phyloP scores from a whole-genome alignment of 2,329 filamentous ascomycete species.

The Aspergillus phoenicis region DNA sequence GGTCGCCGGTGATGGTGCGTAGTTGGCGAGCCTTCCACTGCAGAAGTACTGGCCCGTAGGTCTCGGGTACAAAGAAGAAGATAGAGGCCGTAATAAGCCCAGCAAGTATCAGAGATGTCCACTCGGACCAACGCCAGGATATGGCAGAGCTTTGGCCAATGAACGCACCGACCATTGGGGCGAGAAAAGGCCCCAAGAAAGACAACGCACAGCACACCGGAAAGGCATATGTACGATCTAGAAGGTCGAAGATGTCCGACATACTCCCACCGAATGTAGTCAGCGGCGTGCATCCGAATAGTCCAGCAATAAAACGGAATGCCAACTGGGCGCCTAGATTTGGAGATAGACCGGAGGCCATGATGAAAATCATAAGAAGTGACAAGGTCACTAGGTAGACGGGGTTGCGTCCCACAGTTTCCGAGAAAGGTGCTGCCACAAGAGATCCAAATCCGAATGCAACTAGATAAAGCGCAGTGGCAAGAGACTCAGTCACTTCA shows the following conservation, averaged over 20 bases:
- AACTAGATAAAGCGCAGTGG: constrained; percentile 46
- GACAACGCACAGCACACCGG: constrained; percentile 53
- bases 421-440: constrained; percentile 52
- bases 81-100: constrained; percentile 36
- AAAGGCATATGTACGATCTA: constrained; percentile 53
- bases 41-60: constrained; percentile 51
- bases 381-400: constrained; percentile 52
- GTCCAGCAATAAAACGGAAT: constrained; percentile 54
- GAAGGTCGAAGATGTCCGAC: constrained; percentile 49
- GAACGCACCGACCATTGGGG: constrained; percentile 51
- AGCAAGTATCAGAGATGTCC: constrained; percentile 46
- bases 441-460: constrained; percentile 51
- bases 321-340: constrained; percentile 52
- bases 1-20: constrained; percentile 46
- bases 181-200: constrained; percentile 38
- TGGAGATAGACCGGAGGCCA: constrained; percentile 51
- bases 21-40: constrained; percentile 50
- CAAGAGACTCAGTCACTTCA: constrained; percentile 48
- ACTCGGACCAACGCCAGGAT: constrained; percentile 53
- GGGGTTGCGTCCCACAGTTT: constrained; percentile 51
- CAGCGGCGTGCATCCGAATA: constrained; percentile 50
- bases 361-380: constrained; percentile 53
- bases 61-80: constrained; percentile 54
- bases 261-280: constrained; percentile 49
- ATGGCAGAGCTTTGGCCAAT: constrained; percentile 41